Percentiles rank a stretch among this genome's conserved stretches.
These are phyloP conservation scores for Collybia mongolica DNA, from an alignment of 768 basidiomycete genomes.

Conservation along the genomic window DNA sequence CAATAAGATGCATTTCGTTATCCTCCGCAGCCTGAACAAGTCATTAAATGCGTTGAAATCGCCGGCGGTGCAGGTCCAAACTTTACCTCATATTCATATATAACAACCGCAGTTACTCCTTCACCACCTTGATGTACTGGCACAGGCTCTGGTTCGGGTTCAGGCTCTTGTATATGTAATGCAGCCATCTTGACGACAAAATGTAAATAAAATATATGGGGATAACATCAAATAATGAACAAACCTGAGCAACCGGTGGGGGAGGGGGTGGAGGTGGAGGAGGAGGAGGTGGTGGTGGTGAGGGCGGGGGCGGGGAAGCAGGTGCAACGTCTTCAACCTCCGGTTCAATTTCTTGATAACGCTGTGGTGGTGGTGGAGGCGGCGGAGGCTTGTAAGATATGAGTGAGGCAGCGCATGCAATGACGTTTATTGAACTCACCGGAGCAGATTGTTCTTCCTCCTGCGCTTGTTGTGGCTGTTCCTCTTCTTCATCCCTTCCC, in stretches of 20 bases:
- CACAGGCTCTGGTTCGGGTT: conserved; percentile 32
- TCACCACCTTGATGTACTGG: conserved; percentile 30
- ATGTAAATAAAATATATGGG: background rate
- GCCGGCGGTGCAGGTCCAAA: background rate
- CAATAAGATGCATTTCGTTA: conserved; percentile 78
- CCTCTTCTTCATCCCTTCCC: conserved; percentile 22
- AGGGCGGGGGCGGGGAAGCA: too few relatives aligned
- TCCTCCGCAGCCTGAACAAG: conserved; percentile 69
- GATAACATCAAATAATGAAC: conserved; percentile 4
- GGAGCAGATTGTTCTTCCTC: conserved; percentile 25
- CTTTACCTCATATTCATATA: conserved; percentile 77
- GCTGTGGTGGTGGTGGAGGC: conserved; percentile 36
- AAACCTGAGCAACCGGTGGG: conserved; percentile 38
- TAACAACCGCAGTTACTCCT: conserved; percentile 71
- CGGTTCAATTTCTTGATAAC: conserved; percentile 26
- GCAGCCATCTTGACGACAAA: conserved; percentile 25
- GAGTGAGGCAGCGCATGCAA: background rate
- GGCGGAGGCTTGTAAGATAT: conserved; percentile 16
- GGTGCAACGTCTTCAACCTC: conserved; percentile 7
- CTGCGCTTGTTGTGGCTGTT: conserved; percentile 14
- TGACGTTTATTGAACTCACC: background rate
- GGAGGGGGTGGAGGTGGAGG: conserved; percentile 54
- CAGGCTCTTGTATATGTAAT: conserved; percentile 20
- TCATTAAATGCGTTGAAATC: background rate
- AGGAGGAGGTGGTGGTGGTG: conserved; percentile 36